phyloP scores from a whole-genome alignment of 768 basidiomycete species.

The Mycena crocata region DNA sequence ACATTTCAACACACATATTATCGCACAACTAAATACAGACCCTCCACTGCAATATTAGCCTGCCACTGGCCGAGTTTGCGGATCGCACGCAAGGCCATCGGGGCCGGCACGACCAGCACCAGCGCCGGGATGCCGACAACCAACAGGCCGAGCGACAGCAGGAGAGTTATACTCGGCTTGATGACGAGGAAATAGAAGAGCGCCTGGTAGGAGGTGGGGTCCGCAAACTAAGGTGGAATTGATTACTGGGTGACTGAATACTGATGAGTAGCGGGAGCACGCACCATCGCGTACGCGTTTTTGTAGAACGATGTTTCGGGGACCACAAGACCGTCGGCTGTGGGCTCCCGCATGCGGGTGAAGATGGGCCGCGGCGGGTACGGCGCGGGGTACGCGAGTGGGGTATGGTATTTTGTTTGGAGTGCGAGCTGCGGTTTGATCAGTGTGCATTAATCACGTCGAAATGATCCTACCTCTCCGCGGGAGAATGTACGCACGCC shows the following conservation, averaged over 20 bases:
- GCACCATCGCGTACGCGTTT: constrained; percentile 84
- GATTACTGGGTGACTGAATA: not conserved
- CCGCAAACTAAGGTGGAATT: constrained; percentile 69
- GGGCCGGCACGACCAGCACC: constrained; percentile 73
- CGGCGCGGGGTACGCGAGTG: constrained; percentile 70
- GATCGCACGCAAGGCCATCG: constrained; percentile 72
- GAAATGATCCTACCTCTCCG: constrained; percentile 64
- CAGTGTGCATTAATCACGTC: not conserved
- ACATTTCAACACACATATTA: constrained; percentile 31
- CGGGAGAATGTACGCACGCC: constrained; percentile 79
- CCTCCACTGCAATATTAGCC: constrained; percentile 85
- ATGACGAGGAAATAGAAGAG: constrained; percentile 91
- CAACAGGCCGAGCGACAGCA: constrained; percentile 67
- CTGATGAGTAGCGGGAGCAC: constrained; percentile 34
- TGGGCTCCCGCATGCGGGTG: constrained; percentile 64
- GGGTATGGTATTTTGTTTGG: constrained; percentile 77
- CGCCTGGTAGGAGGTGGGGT: constrained; percentile 85
- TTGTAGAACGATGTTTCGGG: constrained; percentile 82
- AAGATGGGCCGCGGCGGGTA: constrained; percentile 82
- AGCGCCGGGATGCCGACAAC: constrained; percentile 69
- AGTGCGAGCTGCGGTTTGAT: constrained; percentile 61
- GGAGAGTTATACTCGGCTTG: constrained; percentile 83
- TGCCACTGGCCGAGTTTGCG: constrained; percentile 83
- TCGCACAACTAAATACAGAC: constrained; percentile 60
- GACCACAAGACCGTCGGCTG: constrained; percentile 43